These are phyloP conservation scores for Xylaria venustula DNA, from an alignment of 495 filamentous ascomycete species.

Conservation along the genomic window DNA sequence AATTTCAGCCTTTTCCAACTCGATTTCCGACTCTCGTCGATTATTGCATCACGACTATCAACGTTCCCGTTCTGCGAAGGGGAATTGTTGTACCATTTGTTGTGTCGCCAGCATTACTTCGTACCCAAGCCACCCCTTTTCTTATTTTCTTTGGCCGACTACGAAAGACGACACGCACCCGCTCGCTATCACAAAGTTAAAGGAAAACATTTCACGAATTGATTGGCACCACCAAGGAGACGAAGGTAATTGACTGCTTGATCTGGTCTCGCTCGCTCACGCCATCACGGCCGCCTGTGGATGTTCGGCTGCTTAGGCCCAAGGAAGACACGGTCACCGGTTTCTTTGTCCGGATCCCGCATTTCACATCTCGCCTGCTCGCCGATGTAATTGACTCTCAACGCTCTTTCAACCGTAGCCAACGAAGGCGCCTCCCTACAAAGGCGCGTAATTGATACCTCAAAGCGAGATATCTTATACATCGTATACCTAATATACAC, in stretches of 20 bases:
- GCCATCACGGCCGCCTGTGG: background rate
- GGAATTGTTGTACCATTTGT: constrained; percentile 1
- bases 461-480: background rate
- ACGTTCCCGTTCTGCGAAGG: constrained; percentile 17
- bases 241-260: background rate
- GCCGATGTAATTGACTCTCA: constrained; percentile 12
- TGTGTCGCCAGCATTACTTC: background rate
- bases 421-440: constrained; percentile 2
- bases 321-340: background rate
- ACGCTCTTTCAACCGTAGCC: constrained; percentile 8
- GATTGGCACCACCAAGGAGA: background rate
- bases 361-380: background rate
- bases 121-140: background rate
- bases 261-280: background rate
- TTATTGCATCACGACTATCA: constrained; percentile 1
- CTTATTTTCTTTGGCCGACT: background rate
- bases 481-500: constrained; percentile 3
- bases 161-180: constrained; percentile 6
- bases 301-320: background rate
- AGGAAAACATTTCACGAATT: background rate
- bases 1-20: background rate
- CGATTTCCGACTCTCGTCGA: background rate
- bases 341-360: constrained; percentile 10
- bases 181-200: constrained; percentile 8
- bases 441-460: constrained; percentile 3